A percentile compares a stretch with the other conserved stretches of the same genome.
phyloP scores from a whole-genome alignment of 495 filamentous ascomycete genomes.

The Penicillium chermesinum region DNA sequence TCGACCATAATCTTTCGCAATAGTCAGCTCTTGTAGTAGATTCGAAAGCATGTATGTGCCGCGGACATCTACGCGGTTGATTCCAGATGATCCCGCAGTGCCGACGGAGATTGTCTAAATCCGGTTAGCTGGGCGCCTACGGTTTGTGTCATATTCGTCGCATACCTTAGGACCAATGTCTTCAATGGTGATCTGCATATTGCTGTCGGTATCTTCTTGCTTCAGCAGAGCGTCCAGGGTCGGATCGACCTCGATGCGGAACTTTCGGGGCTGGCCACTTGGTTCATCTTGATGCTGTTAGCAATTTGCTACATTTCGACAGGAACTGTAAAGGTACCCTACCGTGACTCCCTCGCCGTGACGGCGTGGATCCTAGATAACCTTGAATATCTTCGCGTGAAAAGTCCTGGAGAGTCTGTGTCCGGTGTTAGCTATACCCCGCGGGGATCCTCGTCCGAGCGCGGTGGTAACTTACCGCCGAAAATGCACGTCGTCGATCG shows the following conservation, averaged over 20 bases:
- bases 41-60: conserved; percentile 96
- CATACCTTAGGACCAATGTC: conserved; percentile 86
- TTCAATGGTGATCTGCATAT: conserved; percentile 95
- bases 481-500: conserved; percentile 41
- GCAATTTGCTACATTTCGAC: conserved; percentile 4
- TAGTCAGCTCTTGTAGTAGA: conserved; percentile 84
- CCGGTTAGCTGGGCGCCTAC: background rate
- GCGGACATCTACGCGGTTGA: conserved; percentile 76
- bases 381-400: conserved; percentile 34
- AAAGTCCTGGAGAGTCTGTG: conserved; percentile 34
- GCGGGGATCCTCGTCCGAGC: background rate
- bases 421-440: conserved; percentile 10
- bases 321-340: conserved; percentile 9
- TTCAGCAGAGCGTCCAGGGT: conserved; percentile 66
- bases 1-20: conserved; percentile 80
- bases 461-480: conserved; percentile 41
- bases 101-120: conserved; percentile 67
- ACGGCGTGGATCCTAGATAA: conserved; percentile 29
- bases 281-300: conserved; percentile 40
- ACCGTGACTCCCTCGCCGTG: conserved; percentile 46
- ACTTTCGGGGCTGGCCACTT: conserved; percentile 53
- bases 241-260: conserved; percentile 70
- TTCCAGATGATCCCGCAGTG: conserved; percentile 80
- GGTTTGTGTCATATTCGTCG: background rate
- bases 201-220: conserved; percentile 84